A percentile compares a stretch with the other conserved stretches of the same genome.
These are phyloP conservation scores for Linnemannia hyalina DNA, from an alignment of 192 early-diverging fungal genomes.

Conservation along the genomic window DNA sequence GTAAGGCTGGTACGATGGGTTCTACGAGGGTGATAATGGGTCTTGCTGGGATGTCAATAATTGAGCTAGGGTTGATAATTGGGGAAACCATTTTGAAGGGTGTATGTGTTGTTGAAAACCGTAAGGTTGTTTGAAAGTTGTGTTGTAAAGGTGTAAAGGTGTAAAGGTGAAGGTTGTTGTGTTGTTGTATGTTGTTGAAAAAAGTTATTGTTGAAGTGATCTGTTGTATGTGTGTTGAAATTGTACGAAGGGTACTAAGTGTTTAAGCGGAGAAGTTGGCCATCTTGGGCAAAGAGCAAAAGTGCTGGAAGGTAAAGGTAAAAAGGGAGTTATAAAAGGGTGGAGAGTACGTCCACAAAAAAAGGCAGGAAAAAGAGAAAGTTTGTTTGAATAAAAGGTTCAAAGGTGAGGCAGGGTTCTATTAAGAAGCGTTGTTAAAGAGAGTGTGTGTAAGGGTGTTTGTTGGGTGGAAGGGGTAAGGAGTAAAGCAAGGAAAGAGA, in stretches of 20 bases:
- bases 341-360: slow-evolving; percentile 40
- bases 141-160: slow-evolving; percentile 30
- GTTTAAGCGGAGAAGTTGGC: slow-evolving; percentile 55
- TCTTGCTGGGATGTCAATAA: slow-evolving; percentile 36
- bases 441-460: background rate
- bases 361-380: background rate
- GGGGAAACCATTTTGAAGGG: slow-evolving; percentile 49
- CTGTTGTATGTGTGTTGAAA: slow-evolving; percentile 44
- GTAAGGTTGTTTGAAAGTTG: slow-evolving; percentile 24
- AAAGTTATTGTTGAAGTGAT: slow-evolving; percentile 7
- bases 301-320: slow-evolving; percentile 1
- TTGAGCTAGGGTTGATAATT: slow-evolving; percentile 44
- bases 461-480: slow-evolving; percentile 3
- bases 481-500: background rate
- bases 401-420: background rate
- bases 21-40: slow-evolving; percentile 29
- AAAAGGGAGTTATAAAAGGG: background rate
- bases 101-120: slow-evolving; percentile 36
- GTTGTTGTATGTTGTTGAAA: slow-evolving; percentile 29
- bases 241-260: slow-evolving; percentile 25
- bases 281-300: slow-evolving; percentile 42
- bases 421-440: background rate
- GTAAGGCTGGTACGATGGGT: slow-evolving; percentile 25
- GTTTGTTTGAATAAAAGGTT: background rate
- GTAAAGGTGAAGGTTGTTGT: slow-evolving; percentile 1